These are phyloP conservation scores for Pinus albicaulis DNA, from an alignment of 75 land plant species.

Conservation along the genomic window DNA sequence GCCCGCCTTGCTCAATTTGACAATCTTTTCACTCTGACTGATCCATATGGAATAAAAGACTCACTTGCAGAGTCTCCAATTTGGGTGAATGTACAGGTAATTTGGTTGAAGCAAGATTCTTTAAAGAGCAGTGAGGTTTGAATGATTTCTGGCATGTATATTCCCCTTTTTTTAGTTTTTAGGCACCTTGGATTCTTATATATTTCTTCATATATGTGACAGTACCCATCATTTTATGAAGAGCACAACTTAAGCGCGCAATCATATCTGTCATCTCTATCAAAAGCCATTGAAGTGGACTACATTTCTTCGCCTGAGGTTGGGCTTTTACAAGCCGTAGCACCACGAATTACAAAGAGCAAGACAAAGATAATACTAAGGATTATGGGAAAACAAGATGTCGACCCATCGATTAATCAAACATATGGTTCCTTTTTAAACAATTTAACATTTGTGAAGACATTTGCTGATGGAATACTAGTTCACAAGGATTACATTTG, in stretches of 20 bases:
- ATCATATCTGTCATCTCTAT: conserved; percentile 7
- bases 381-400: conserved; percentile 17
- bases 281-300: conserved; percentile 3
- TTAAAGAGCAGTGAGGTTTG: not conserved
- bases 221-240: conserved; percentile 70
- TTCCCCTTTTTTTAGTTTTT: not conserved
- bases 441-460: conserved; percentile 44
- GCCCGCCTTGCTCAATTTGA: conserved; percentile 39
- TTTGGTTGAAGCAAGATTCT: not conserved
- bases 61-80: conserved; percentile 6
- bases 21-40: not conserved
- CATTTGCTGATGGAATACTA: conserved; percentile 72
- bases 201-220: conserved; percentile 9
- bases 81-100: conserved; percentile 57
- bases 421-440: conserved; percentile 44
- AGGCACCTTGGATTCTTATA: not conserved
- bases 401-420: conserved; percentile 69
- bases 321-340: conserved; percentile 56
- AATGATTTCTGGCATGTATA: not conserved
- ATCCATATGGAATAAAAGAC: conserved; percentile 19
- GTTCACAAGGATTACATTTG: conserved; percentile 72
- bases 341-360: conserved; percentile 16
- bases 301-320: conserved; percentile 85
- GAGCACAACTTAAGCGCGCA: conserved; percentile 37
- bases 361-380: conserved; percentile 61